Percentiles rank a stretch among this genome's conserved stretches.
Evolutionary conservation across 2,329 filamentous ascomycete genomes (phyloP).

Genomic region (Phialophora tarda): DNA sequence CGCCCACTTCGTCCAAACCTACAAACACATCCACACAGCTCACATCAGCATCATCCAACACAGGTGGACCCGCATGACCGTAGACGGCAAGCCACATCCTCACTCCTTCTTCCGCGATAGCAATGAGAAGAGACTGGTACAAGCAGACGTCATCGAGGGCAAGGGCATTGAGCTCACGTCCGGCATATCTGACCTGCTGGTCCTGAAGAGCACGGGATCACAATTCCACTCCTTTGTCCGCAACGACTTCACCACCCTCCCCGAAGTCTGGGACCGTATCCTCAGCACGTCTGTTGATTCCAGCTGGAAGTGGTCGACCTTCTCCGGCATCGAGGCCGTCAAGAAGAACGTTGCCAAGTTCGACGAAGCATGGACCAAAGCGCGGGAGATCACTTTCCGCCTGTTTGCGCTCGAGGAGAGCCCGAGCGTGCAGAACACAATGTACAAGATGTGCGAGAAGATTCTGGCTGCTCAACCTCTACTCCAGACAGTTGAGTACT

Average conservation of each 20-base stretch:
- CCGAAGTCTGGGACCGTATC: conserved; percentile 93
- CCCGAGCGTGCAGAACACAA: conserved; percentile 92
- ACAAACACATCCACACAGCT: conserved; percentile 84
- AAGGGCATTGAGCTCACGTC: conserved; percentile 77
- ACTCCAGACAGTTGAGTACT: conserved; percentile 76
- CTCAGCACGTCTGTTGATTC: conserved; percentile 91
- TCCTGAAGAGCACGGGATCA: conserved; percentile 95
- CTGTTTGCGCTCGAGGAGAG: conserved; percentile 89
- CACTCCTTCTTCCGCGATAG: conserved; percentile 94
- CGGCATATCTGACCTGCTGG: conserved; percentile 78
- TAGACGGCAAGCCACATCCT: conserved; percentile 89
- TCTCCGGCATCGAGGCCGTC: conserved; percentile 71
- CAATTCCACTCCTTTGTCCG: conserved; percentile 93
- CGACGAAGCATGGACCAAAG: conserved; percentile 76
- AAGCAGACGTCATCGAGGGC: conserved; percentile 70
- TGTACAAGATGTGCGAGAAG: conserved; percentile 97
- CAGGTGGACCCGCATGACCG: conserved; percentile 85
- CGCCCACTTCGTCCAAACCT: conserved; percentile 85
- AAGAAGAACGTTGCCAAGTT: conserved; percentile 69
- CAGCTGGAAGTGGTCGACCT: conserved; percentile 81
- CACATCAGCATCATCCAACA: conserved; percentile 83
- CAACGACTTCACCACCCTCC: conserved; percentile 90
- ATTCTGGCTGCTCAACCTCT: conserved; percentile 78
- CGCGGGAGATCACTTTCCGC: conserved; percentile 85
- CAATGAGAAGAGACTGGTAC: conserved; percentile 82